Percentiles rank a stretch among this genome's conserved stretches.
Evolutionary conservation across 495 filamentous ascomycete species (phyloP).

Genomic region (Xylaria acuta): DNA sequence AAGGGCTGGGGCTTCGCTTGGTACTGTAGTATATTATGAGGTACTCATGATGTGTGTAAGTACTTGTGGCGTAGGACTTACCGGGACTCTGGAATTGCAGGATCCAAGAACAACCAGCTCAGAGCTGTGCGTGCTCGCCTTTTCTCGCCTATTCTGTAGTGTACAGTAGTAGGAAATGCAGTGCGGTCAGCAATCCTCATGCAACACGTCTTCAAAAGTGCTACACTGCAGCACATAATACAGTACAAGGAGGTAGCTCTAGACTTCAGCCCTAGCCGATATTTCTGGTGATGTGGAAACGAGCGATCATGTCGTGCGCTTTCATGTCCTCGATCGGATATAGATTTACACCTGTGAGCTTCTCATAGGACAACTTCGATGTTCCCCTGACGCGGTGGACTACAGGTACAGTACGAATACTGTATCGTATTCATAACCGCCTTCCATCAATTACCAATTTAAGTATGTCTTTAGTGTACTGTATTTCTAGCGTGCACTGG

Average conservation of each 20-base stretch:
- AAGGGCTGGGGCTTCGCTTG: neutral
- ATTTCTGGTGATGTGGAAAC: conserved; percentile 10
- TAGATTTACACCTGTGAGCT: neutral
- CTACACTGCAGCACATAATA: neutral
- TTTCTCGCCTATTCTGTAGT: neutral
- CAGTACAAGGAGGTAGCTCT: neutral
- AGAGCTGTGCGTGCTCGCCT: neutral
- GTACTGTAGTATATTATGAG: too few relatives aligned
- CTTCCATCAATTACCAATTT: neutral
- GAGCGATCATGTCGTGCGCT: conserved; percentile 4
- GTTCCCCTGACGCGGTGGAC: neutral
- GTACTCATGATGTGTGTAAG: neutral
- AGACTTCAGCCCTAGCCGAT: conserved; percentile 9
- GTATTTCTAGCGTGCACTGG: neutral
- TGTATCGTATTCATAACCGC: neutral
- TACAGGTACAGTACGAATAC: neutral
- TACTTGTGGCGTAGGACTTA: neutral
- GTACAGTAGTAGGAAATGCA: too few relatives aligned
- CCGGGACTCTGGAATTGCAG: neutral
- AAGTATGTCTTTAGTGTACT: conserved; percentile 4
- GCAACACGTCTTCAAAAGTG: neutral
- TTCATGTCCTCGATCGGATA: neutral
- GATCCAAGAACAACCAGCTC: neutral
- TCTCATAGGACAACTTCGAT: neutral
- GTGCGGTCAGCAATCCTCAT: neutral